Evolutionary conservation across 805 yeast species (phyloP), one percentile per base, ranked within the genome.

Genomic region (Lachancea dasiensis): DNA sequence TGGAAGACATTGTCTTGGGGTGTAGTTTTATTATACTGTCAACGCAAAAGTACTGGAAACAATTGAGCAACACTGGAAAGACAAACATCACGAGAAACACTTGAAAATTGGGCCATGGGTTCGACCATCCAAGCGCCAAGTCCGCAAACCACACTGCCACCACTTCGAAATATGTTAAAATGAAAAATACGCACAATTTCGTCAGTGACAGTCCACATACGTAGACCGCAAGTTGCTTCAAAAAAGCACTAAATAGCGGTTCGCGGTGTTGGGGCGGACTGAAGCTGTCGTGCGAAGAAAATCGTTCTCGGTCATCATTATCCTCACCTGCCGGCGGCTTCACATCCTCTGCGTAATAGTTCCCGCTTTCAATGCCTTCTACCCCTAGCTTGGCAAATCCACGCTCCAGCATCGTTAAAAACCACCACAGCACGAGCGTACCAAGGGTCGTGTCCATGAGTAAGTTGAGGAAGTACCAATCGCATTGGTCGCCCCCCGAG

Each of bases 361-460:
- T 62, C 7, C 78, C 79, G 48, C 73, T 67, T 32, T 69, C 69
- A 11, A 72, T 63, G 34, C 73, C 73, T 27, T 62, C 40, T n/a
- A 65, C 45, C 3, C 53, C 42, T 8, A 56, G 50, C 26, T 35
- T 36, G 14, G 42, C 46, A 22, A 60, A 73, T 2, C 67, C 38
- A 11, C 58, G 61, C 54, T 79, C 81, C 1, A 79, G 65, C 2
- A 67, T 44, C 41, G 72, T 72, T 20, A 89, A 67, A 17, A 67
- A 60, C 5, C 60, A 59, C 77, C 85, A 83, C 18, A 83, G 63
- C 2, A 90, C 73, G 5, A 94, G 94, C 2, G 90, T 90, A 0
- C 98, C 98, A 5, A 89, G 71, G 0, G 98, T 90, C 28, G 97
- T 89, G 59, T 90, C 98, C 55, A 90, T 74, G 20, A 90, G 69